Evolutionary conservation across 768 basidiomycete genomes (phyloP), one percentile per base, ranked within the genome.

Genomic region (Phallus indusiatus): DNA sequence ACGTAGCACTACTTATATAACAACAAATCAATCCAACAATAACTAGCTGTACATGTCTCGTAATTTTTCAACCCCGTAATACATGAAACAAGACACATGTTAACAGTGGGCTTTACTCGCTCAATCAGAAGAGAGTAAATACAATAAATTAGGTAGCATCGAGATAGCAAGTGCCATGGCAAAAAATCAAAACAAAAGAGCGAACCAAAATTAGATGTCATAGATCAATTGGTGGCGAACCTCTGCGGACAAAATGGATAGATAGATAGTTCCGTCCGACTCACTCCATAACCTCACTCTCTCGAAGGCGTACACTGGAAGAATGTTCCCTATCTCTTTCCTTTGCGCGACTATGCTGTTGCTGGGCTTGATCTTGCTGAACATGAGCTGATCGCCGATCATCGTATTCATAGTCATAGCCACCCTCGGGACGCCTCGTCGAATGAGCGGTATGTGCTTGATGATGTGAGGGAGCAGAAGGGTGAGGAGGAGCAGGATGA

Each of bases 241-340:
- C n/a, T n/a, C n/a, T n/a, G n/a, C n/a, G n/a, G n/a, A 28, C 2
- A 7, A 28, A 28, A 28, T 7, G 7, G 7, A 28, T 28, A 7
- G 28, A 28, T 7, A 28, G 7, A 28, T 28, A 28, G 28, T 28
- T 7, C 28, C 7, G 28, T 9, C 47, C 21, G 21, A 48, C 47
- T 28, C 33, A 58, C 56, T 58, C 56, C 56, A 58, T 58, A 22
- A 24, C 28, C 56, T 58, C 56, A 17, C 56, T 47, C 46, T 58
- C 56, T 42, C 48, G 14, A 10, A 58, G 46, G 4, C 56, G 18
- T 34, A 58, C 47, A 20, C 4, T 11, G 20, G 20, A 4, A 14
- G 50, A 16, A 34, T 4, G 21, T 22, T 51, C 50, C 16, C 16
- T 51, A 20, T 51, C 50, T 51, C 50, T 22, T 51, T 34, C 50